Percentiles rank a stretch among this genome's conserved stretches.
phyloP scores from a whole-genome alignment of 1,284 basidiomycete genomes.

The Puccinia polysora region DNA sequence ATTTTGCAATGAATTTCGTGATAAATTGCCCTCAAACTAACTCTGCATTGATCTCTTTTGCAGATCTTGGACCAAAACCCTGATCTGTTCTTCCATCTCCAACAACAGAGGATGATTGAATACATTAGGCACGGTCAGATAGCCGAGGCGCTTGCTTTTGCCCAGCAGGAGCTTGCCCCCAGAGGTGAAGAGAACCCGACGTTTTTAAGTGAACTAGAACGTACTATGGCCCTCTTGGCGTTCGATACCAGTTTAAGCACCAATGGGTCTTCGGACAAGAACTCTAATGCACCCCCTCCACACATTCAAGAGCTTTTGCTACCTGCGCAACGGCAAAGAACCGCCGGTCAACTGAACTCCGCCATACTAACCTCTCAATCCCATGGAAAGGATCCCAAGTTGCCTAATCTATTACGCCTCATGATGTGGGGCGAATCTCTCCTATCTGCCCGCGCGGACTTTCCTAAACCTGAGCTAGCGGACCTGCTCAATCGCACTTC shows the following conservation, averaged over 20 bases:
- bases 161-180: conserved; percentile 86
- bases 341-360: conserved; percentile 83
- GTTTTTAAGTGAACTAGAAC: conserved; percentile 83
- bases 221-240: conserved; percentile 89
- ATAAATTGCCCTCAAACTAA: no score
- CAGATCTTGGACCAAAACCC: conserved; percentile 94
- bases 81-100: conserved; percentile 80
- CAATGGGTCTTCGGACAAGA: conserved; percentile 59
- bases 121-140: conserved; percentile 77
- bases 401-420: conserved; percentile 76
- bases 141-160: conserved; percentile 77
- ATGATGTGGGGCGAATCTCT: conserved; percentile 81
- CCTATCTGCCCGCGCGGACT: conserved; percentile 57
- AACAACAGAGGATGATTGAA: conserved; percentile 92
- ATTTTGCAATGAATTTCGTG: background rate
- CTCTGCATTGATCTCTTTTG: background rate
- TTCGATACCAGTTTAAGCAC: conserved; percentile 62
- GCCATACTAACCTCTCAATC: conserved; percentile 87
- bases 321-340: conserved; percentile 80
- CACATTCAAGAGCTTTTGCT: conserved; percentile 62
- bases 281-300: conserved; percentile 56
- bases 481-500: conserved; percentile 18
- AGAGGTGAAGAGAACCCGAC: conserved; percentile 91
- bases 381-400: conserved; percentile 85
- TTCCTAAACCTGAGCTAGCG: conserved; percentile 46